Conservation (phyloP, 148 eudicot species). For the Silene uniflora region DNA sequence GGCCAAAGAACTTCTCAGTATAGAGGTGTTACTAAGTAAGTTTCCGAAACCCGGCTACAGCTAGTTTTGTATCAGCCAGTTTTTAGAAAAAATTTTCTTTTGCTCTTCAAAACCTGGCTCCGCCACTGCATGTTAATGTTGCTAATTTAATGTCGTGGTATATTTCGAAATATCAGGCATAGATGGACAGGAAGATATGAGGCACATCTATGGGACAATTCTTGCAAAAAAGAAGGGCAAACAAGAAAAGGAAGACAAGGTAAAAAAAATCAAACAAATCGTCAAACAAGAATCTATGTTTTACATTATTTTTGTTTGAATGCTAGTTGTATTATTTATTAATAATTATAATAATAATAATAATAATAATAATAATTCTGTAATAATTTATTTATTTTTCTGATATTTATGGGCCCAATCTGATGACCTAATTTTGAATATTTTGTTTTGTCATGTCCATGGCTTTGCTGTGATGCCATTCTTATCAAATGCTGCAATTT, state of each 20-base stretch:
- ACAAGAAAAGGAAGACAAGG: slow-evolving; percentile 97
- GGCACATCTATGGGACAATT: slow-evolving; percentile 90
- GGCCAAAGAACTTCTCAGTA: slow-evolving; percentile 87
- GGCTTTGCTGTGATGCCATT: slow-evolving; percentile 31
- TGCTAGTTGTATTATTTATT: slow-evolving; percentile 11
- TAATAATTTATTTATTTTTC: neutral
- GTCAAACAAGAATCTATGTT: neutral
- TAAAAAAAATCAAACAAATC: slow-evolving; percentile 17
- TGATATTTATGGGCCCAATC: slow-evolving; percentile 20
- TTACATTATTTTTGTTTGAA: neutral
- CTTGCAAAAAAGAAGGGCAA: slow-evolving; percentile 87
- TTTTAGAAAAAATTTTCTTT: too few relatives aligned
- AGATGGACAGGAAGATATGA: slow-evolving; percentile 96
- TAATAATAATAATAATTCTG: too few relatives aligned
- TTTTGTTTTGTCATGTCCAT: slow-evolving; percentile 39
- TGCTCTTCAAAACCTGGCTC: too few relatives aligned
- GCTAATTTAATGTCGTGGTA: too few relatives aligned
- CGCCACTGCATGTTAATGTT: too few relatives aligned
- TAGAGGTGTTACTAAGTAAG: slow-evolving; percentile 85
- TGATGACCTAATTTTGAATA: slow-evolving; percentile 25
- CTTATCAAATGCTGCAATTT: slow-evolving; percentile 22
- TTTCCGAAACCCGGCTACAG: neutral
- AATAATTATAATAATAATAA: neutral
- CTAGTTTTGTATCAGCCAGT: too few relatives aligned
- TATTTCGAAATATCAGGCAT: slow-evolving; percentile 37